These are phyloP conservation scores for Canariomyces notabilis DNA, from an alignment of 2,329 filamentous ascomycete species.

Conservation along the genomic window DNA sequence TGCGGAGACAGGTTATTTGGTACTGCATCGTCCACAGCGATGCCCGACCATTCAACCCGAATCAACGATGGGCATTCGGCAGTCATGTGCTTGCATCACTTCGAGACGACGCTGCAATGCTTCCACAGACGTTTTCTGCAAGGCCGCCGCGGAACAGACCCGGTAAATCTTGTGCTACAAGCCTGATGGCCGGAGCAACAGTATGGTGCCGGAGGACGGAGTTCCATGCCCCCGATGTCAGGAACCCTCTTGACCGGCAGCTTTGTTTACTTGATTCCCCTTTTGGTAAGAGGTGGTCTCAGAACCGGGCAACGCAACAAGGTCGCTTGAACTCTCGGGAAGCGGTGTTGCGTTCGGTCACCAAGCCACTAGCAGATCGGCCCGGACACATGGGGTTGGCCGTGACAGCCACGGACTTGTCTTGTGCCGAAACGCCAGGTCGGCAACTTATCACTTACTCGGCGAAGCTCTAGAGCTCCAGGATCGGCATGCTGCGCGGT, in stretches of 20 bases:
- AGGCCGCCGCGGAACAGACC: not conserved
- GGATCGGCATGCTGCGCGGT: constrained; percentile 1
- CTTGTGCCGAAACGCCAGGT: not conserved
- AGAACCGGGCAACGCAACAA: too few relatives aligned
- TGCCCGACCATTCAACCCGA: not conserved
- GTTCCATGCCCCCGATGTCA: not conserved
- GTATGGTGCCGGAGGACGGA: too few relatives aligned
- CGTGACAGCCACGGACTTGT: not conserved
- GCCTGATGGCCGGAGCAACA: too few relatives aligned
- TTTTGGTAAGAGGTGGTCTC: not conserved
- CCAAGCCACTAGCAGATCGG: too few relatives aligned
- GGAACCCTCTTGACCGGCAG: not conserved
- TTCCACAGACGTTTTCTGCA: not conserved
- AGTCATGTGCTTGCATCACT: not conserved
- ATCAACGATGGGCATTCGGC: not conserved
- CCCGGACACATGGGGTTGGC: not conserved
- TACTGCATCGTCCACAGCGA: not conserved
- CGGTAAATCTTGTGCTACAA: too few relatives aligned
- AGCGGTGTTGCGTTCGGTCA: too few relatives aligned
- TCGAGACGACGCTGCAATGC: not conserved
- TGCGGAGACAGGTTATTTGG: not conserved
- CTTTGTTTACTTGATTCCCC: not conserved
- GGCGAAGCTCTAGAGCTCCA: not conserved
- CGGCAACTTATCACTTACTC: not conserved
- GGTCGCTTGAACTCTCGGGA: too few relatives aligned